Evolutionary conservation across 108 stramenopile species (phyloP), one percentile per base, ranked within the genome.

Genomic region (Cyclotella atomus): DNA sequence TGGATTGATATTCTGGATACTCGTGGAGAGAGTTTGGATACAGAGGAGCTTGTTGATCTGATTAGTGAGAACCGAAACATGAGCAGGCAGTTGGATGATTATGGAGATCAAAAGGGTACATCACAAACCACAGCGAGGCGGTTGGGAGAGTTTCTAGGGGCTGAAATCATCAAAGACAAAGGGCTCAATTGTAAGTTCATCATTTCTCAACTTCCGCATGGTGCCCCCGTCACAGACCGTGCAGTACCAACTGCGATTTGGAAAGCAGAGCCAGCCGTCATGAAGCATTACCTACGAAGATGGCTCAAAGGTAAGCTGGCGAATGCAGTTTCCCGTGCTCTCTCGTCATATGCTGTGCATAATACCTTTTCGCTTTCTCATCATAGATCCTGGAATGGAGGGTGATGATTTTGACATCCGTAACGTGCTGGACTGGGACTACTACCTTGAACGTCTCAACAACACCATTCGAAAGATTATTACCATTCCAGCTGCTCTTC

Each of bases 1-100:
- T 99, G 99, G 99, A 91, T 99, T 59, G 98, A 99, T 80, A 95
- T 99, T 43, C 83, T 99, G 41, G 97, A 98, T 68, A 89, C 95
- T 38, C 84, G 83, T 49, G 99, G 98, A 29, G 94, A 91, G 56
- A 93, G 85, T 65, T 68, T 99, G 23, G 95, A 95, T 33, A 94
- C 95, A 32, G 97, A 98, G 33, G 98, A 99, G 82, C 87, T 99
- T 10, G 68, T 99, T 46, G 97, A 96, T 46, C 89, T 99, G 8
- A 99, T 99, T 83, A 92, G 95, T 57, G 98, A 99, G 83, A 97
- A 97, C 70, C 87, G 97, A 46, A 97, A 87, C 76, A 98, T 99
- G 95, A 98, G 97, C 65, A 90, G 95, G 43, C 96, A 97, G 73
- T 79, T 99, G 28, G 97, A 97, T 19, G 97, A 99, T 29, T 99